These are phyloP conservation scores for Aspergillus cejpii DNA, from an alignment of 2,329 filamentous ascomycete genomes.

Conservation along the genomic window DNA sequence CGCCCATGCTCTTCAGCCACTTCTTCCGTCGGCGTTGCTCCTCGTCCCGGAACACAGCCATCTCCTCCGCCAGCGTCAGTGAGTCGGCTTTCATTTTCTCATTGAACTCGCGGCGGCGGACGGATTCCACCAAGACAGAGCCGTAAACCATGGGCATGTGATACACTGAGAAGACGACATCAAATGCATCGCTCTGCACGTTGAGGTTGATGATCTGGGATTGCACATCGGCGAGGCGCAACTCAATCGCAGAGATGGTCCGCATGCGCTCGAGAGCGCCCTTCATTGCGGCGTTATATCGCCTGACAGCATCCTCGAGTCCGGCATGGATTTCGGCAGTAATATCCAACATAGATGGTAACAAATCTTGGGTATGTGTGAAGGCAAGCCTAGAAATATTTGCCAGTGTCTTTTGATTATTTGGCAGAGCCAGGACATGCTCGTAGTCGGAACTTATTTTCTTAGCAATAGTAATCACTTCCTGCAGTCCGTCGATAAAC, in stretches of 20 bases:
- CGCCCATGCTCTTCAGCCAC: conserved; percentile 81
- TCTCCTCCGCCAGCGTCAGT: conserved; percentile 80
- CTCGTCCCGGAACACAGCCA: conserved; percentile 86
- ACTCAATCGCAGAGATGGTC: conserved; percentile 71
- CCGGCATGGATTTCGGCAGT: conserved; percentile 49
- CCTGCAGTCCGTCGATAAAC: conserved; percentile 64
- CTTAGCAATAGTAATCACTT: conserved; percentile 76
- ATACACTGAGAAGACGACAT: conserved; percentile 70
- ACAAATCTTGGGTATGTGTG: conserved; percentile 56
- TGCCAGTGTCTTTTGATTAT: conserved; percentile 57
- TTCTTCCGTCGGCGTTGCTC: conserved; percentile 81
- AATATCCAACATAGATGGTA: conserved; percentile 55
- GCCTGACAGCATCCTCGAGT: conserved; percentile 49
- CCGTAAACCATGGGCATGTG: conserved; percentile 85
- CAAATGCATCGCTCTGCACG: conserved; percentile 72
- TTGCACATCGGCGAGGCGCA: conserved; percentile 65
- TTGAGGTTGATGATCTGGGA: conserved; percentile 64
- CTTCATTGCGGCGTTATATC: conserved; percentile 61
- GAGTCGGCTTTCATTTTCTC: conserved; percentile 87
- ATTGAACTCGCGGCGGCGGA: conserved; percentile 81
- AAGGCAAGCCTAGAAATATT: conserved; percentile 59
- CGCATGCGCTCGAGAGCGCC: conserved; percentile 71
- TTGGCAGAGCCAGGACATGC: conserved; percentile 62
- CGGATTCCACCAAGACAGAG: conserved; percentile 76
- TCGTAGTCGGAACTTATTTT: conserved; percentile 85